Evolutionary conservation across 2,329 filamentous ascomycete genomes (phyloP), one percentile per base, ranked within the genome.

Genomic region (Coccinonectria pachysandricola): DNA sequence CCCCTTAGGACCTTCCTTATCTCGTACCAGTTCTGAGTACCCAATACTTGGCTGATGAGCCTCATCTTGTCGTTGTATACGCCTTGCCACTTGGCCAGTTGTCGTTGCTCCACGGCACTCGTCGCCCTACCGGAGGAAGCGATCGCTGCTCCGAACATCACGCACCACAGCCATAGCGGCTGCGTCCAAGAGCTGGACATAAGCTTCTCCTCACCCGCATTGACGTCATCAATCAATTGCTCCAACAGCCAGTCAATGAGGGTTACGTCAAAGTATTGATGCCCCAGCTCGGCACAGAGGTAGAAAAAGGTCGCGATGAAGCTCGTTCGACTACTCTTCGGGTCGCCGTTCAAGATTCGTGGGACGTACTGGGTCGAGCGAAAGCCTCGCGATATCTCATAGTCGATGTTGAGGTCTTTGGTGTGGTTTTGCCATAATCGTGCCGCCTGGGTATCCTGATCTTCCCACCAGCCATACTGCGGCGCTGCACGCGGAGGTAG

Each of bases 301-400:
- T 63, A 64, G 42, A 64, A 59, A 41, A 62, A 62, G 17, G 58
- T 62, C 20, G 59, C 57, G 28, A 63, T 59, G 42, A 62, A 63
- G 28, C 57, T 58, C 19, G 56, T 59, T 23, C 60, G 52, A 35
- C 59, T 64, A 28, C 52, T 55, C 26, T 46, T 52, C 11, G 49
- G 46, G 31, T 55, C 52, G 12, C 47, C 43, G 20, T 55, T 54
- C 15, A 55, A 33, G 24, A 55, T 54, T 12, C 42, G 43, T 12
- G 51, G 49, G 29, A 49, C 43, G 35, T 53, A 52, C 24, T 48
- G 49, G 18, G 42, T 38, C 13, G 49, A 39, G 18, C 42, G 50
- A 26, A 53, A 54, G 5, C 37, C 48, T 31, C 52, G 43, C 8
- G 50, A 53, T 26, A 55, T 52, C 38, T 55, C 52, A 35, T 54